A percentile compares a stretch with the other conserved stretches of the same genome.
Evolutionary conservation across 306 rosid genomes (phyloP).

Genomic region (Astragalus glycyphyllos): DNA sequence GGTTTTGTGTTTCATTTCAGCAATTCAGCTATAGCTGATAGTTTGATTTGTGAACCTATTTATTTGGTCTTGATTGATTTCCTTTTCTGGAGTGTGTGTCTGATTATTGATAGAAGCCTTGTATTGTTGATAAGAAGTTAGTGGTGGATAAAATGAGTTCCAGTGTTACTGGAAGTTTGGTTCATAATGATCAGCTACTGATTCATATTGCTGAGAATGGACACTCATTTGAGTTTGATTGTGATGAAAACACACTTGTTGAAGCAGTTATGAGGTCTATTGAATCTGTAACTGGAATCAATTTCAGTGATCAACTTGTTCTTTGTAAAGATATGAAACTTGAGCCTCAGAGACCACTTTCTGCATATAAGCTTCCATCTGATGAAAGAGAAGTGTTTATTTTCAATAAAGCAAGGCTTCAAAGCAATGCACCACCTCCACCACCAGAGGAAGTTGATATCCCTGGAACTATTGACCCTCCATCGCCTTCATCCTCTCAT

Average conservation of each 20-base stretch:
- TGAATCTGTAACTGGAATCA: slow-evolving; percentile 61
- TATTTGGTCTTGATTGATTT: slow-evolving; percentile 35
- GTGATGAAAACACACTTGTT: slow-evolving; percentile 70
- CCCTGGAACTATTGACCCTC: slow-evolving; percentile 59
- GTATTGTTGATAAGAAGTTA: slow-evolving; percentile 39
- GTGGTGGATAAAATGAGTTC: slow-evolving; percentile 75
- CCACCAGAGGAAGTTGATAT: slow-evolving; percentile 66
- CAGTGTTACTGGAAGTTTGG: slow-evolving; percentile 52
- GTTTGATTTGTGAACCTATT: slow-evolving; percentile 38
- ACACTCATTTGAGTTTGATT: slow-evolving; percentile 71
- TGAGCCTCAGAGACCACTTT: slow-evolving; percentile 71
- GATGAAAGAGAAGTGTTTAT: slow-evolving; percentile 77
- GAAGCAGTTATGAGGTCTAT: slow-evolving; percentile 76
- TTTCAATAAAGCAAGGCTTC: slow-evolving; percentile 82
- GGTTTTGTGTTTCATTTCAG: slow-evolving; percentile 43
- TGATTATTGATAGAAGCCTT: slow-evolving; percentile 33
- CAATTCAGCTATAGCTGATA: slow-evolving; percentile 40
- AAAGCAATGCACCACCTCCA: slow-evolving; percentile 62
- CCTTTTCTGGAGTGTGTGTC: slow-evolving; percentile 22
- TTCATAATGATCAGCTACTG: slow-evolving; percentile 65
- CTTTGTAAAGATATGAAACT: slow-evolving; percentile 82
- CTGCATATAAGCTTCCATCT: slow-evolving; percentile 87
- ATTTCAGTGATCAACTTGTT: slow-evolving; percentile 76
- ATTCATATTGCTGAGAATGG: slow-evolving; percentile 97
- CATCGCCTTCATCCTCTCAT: slow-evolving; percentile 65